Conservation (phyloP, 2,329 filamentous ascomycete genomes). For the Fusarium nodosum region DNA sequence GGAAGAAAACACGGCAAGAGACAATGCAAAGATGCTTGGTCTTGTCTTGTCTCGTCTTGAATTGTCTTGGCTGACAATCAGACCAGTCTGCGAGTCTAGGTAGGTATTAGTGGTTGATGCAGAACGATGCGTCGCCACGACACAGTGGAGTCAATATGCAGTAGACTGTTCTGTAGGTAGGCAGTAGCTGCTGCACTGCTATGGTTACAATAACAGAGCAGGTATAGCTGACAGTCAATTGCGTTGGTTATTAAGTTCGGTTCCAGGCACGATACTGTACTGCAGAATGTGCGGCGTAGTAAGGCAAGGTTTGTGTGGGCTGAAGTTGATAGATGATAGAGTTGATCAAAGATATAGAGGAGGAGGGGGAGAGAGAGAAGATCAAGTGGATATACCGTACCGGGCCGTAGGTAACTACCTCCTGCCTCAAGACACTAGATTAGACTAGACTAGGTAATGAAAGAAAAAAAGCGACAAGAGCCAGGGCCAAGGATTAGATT, state of each 20-base stretch:
- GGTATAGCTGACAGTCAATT: constrained; percentile 19
- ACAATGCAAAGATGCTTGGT: constrained; percentile 14
- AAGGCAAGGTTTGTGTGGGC: constrained; percentile 29
- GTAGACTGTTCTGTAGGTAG: constrained; percentile 18
- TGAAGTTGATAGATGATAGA: constrained; percentile 37
- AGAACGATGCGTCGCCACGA: constrained; percentile 45
- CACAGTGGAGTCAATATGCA: constrained; percentile 46
- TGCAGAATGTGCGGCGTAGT: constrained; percentile 28
- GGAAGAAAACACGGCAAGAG: constrained; percentile 1
- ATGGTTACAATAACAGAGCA: not conserved
- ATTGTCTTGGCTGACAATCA: constrained; percentile 14
- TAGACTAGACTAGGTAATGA: not conserved
- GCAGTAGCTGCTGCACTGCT: not conserved
- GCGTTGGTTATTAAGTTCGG: constrained; percentile 26
- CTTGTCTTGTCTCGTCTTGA: constrained; percentile 19
- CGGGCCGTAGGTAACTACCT: not conserved
- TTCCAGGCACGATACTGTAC: constrained; percentile 4
- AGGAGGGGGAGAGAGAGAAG: constrained; percentile 14
- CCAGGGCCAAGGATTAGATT: not conserved
- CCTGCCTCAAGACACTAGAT: not conserved
- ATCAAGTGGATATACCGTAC: constrained; percentile 18
- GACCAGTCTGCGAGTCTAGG: not conserved
- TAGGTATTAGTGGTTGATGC: constrained; percentile 26
- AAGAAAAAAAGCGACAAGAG: constrained; percentile 2
- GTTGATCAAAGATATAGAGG: constrained; percentile 7